Evolutionary conservation across 306 rosid species (phyloP), one percentile per base, ranked within the genome.

Genomic region (Pueraria montana): DNA sequence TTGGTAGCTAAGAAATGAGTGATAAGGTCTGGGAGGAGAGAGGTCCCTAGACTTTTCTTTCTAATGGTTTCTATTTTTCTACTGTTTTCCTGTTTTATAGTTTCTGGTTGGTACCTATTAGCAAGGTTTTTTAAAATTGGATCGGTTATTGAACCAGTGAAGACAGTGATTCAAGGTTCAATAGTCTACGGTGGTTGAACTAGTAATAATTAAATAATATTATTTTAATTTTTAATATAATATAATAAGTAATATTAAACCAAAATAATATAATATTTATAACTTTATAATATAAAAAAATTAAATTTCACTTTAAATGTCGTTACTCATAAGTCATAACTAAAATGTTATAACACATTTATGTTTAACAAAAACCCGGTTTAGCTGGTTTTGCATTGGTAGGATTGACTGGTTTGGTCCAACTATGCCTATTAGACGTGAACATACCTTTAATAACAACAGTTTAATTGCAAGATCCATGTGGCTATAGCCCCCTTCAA

Each of bases 401-500:
- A 17, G 59, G 59, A 53, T 11, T 7, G 13, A 16, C 2, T 3
- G 13, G 16, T 58, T 21, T 3, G 12, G 12, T 3, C 64, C 32
- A 62, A 27, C 18, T 5, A 14, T 67, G 24, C 27, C 14, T n/a
- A 1, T n/a, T 16, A 8, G 48, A 34, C 72, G n/a, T 20, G 16
- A n/a, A 36, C 50, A 27, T 58, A 10, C 52, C 79, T 77, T 23
- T 59, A 73, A 20, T 58, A 32, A 49, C 68, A 82, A 18, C 69
- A 45, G 13, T 20, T 17, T 34, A 59, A n/a, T 40, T 50, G 17
- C 50, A 61, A 72, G 40, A 72, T 73, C 42, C 53, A 64, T 23
- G 49, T 74, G 46, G 56, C 58, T 67, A 66, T 76, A 20, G 52
- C 20, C 72, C 53, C 56, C 20, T 58, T 65, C 65, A 64, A 17